Evolutionary conservation across 352 stramenopile genomes (phyloP).

Genomic region (Phytophthora uliginosa): DNA sequence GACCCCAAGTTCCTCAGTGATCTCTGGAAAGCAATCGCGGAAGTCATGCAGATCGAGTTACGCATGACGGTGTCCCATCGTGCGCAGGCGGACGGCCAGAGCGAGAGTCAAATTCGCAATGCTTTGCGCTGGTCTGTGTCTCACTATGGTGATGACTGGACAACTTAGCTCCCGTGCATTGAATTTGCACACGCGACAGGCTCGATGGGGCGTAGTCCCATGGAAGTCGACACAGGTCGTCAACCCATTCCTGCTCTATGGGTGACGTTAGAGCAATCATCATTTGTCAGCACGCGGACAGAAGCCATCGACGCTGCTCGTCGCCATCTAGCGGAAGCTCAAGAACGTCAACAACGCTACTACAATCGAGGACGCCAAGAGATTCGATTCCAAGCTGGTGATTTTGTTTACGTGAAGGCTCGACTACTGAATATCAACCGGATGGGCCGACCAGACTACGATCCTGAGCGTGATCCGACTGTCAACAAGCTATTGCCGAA

Average conservation of each 20-base stretch:
- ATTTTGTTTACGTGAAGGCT: neutral
- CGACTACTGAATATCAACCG: neutral
- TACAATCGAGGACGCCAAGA: neutral
- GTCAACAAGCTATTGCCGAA: neutral
- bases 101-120: neutral
- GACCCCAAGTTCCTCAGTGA: conserved; percentile 3
- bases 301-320: neutral
- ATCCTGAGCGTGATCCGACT: neutral
- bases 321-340: neutral
- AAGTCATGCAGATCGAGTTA: neutral
- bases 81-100: neutral
- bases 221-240: too few relatives aligned
- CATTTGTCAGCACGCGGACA: neutral
- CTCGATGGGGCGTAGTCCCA: too few relatives aligned
- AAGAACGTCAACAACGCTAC: neutral
- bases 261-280: neutral
- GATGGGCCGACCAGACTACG: neutral
- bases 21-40: too few relatives aligned
- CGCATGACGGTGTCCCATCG: neutral
- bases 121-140: neutral
- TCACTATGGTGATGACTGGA: neutral
- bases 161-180: neutral
- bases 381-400: neutral
- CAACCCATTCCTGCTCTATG: too few relatives aligned
- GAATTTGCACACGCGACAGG: neutral